Percentiles rank a stretch among this genome's conserved stretches.
Conservation (phyloP, 805 yeast species). For the Cyberlindnera americana region DNA sequence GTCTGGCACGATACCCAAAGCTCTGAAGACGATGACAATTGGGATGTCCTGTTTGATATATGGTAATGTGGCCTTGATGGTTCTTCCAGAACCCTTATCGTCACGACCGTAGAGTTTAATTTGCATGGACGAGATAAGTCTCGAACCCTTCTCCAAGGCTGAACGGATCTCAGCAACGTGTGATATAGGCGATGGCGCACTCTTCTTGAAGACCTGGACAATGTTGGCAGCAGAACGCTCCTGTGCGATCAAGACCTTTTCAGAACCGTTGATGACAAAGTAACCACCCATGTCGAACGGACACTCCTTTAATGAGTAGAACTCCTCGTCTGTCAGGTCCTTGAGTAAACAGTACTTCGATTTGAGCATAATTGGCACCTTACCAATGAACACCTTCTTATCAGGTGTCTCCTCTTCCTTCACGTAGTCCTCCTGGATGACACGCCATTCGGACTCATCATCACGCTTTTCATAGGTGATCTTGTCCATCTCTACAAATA, state of each 20-base stretch:
- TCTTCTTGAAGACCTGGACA: conserved; percentile 96
- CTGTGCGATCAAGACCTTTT: conserved; percentile 96
- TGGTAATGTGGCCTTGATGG: conserved; percentile 93
- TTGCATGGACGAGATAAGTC: conserved; percentile 91
- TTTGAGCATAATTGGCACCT: conserved; percentile 96
- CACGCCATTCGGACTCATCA: conserved; percentile 61
- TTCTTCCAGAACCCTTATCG: conserved; percentile 70
- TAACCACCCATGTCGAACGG: conserved; percentile 99
- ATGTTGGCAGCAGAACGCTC: conserved; percentile 98
- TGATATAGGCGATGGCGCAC: conserved; percentile 95
- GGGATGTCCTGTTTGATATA: conserved; percentile 97
- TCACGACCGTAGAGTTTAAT: conserved; percentile 86
- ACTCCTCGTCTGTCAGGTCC: conserved; percentile 86
- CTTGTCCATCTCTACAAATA: conserved; percentile 94
- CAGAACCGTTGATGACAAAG: conserved; percentile 97
- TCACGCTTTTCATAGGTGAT: conserved; percentile 82
- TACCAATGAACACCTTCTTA: conserved; percentile 87
- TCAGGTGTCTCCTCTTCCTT: conserved; percentile 55
- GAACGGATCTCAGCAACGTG: conserved; percentile 96
- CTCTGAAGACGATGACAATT: conserved; percentile 94
- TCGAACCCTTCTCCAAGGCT: conserved; percentile 95
- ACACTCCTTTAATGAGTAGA: conserved; percentile 94
- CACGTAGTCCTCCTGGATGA: conserved; percentile 50
- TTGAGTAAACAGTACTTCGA: conserved; percentile 93
- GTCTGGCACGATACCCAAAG: conserved; percentile 97